Percentiles rank a stretch among this genome's conserved stretches.
Conservation (phyloP, 1,284 basidiomycete species). For the Marasmius oreades region DNA sequence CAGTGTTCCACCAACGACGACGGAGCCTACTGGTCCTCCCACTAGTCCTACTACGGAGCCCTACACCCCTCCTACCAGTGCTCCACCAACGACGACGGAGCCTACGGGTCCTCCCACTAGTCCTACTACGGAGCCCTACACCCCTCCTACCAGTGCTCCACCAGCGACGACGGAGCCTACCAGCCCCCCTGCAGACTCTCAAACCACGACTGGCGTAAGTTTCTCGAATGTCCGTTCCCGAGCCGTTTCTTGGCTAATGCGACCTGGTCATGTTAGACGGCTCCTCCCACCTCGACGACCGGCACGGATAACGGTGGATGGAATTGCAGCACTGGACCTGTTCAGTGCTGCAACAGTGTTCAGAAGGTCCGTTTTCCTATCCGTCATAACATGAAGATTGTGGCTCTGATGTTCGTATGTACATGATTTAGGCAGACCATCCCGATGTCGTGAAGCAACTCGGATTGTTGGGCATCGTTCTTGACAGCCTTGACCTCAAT, state of each 20-base stretch:
- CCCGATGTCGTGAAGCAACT: constrained; percentile 16
- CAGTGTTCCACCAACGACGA: neutral
- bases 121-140: neutral
- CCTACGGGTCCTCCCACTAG: neutral
- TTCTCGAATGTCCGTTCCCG: too few species aligned
- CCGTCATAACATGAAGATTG: neutral
- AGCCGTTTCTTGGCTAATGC: too few species aligned
- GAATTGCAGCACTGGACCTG: constrained; percentile 17
- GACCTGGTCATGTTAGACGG: too few species aligned
- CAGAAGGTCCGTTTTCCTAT: constrained; percentile 7
- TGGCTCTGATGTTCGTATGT: neutral
- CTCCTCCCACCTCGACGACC: neutral
- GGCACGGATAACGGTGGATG: neutral
- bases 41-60: neutral
- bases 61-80: neutral
- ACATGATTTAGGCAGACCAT: constrained; percentile 5
- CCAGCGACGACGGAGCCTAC: too few species aligned
- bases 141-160: too few species aligned
- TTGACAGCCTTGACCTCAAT: constrained; percentile 11
- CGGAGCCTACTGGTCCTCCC: neutral
- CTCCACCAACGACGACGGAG: too few species aligned
- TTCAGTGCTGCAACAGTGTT: constrained; percentile 24
- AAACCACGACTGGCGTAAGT: too few species aligned
- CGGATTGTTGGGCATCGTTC: constrained; percentile 21
- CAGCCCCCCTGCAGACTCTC: too few species aligned